Conservation (phyloP, 495 filamentous ascomycete genomes). For the Physcia stellaris region DNA sequence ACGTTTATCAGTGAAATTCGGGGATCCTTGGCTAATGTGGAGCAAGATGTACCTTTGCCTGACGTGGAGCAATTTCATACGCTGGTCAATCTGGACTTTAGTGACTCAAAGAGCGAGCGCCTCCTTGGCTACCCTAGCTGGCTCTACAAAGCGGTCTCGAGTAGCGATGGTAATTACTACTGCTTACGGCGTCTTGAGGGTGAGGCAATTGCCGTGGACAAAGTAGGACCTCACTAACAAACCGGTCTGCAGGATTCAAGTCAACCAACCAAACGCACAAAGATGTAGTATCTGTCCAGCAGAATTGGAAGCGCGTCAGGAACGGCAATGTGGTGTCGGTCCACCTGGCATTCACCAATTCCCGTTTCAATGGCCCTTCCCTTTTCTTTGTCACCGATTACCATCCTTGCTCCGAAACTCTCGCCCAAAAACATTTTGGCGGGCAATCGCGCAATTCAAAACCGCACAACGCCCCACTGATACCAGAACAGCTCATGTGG, state of each 20-base stretch:
- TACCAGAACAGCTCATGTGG: constrained; percentile 77
- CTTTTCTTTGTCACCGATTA: constrained; percentile 90
- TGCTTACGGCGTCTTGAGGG: constrained; percentile 75
- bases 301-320: constrained; percentile 80
- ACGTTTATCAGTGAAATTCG: constrained; percentile 21
- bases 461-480: constrained; percentile 29
- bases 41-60: no score
- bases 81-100: constrained; percentile 78
- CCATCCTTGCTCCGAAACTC: constrained; percentile 78
- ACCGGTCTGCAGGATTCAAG: constrained; percentile 38
- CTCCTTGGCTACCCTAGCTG: constrained; percentile 79
- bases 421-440: constrained; percentile 71
- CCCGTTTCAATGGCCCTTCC: constrained; percentile 86
- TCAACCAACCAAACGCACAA: constrained; percentile 75
- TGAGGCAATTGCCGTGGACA: no score
- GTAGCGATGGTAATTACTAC: constrained; percentile 73
- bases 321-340: constrained; percentile 75
- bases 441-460: constrained; percentile 37
- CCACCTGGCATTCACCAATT: constrained; percentile 85
- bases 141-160: constrained; percentile 90
- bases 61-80: constrained; percentile 78
- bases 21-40: constrained; percentile 3
- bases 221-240: no score
- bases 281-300: constrained; percentile 65
- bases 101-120: constrained; percentile 55